Evolutionary conservation across 2,329 filamentous ascomycete species (phyloP), one percentile per base, ranked within the genome.

Genomic region (Neodidymelliopsis sp.): DNA sequence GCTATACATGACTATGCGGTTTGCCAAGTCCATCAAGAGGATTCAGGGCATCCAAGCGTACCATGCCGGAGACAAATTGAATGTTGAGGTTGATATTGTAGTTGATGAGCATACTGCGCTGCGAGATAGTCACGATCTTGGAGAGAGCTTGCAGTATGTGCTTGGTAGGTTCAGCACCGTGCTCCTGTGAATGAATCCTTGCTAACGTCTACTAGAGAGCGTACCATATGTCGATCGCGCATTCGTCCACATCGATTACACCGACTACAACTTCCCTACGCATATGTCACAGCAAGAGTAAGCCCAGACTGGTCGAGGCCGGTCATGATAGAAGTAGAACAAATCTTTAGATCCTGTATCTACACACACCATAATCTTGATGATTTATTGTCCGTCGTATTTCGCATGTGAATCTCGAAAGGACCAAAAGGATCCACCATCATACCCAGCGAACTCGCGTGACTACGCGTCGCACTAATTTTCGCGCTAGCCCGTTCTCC

Each of bases 1-100:
- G 16, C 80, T 96, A 1, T 97, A 97, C 74, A 82, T 96, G 60
- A 94, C 91, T 1, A 96, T 96, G 89, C 88, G 92, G 15, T 96
- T 96, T 68, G 91, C 91, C 34, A 90, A 89, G 59, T 88, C 89
- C 10, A 95, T 97, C 66, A 85, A 84, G 65, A 87, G 90, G 68
- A 94, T 95, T 53, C 90, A 94, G 69, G 90, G 90, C 23, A 76
- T 94, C 46, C 87, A 91, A 59, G 90, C 90, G 2, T 95, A 94
- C 69, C 90, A 95, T 65, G 86, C 87, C 0, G 90, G 90, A 19
- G 90, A 94, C 70, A 92, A 91, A 77, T 80, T 94, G 49, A 91
- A 90, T 56, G 89, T 93, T 19, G 84, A 88, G 63, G 89, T 93
- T 9, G 90, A 95, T 70, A 88, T 94, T 57, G 89, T 95, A 24